These are phyloP conservation scores for Sporisorium scitamineum DNA, from an alignment of 1,284 basidiomycete species.

Conservation along the genomic window DNA sequence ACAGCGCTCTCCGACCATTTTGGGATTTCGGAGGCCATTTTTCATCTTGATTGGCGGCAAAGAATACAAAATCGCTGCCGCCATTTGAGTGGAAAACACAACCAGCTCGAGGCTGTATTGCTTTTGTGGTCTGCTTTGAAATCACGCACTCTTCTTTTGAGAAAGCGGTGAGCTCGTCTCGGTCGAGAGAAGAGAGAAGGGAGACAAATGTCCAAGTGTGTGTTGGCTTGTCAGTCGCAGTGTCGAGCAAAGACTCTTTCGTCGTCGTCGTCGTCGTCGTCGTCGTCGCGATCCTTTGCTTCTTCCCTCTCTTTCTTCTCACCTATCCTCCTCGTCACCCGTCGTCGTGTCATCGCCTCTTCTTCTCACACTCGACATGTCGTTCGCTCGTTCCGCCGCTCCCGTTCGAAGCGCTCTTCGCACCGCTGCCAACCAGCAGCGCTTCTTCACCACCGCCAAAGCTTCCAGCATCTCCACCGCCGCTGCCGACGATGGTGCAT, in stretches of 20 bases:
- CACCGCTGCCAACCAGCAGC: constrained; percentile 33
- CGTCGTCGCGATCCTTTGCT: constrained; percentile 30
- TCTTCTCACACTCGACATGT: constrained; percentile 24
- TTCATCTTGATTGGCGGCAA: neutral
- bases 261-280: constrained; percentile 8
- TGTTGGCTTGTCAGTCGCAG: constrained; percentile 2
- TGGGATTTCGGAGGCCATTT: neutral
- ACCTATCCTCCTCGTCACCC: constrained; percentile 4
- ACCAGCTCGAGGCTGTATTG: neutral
- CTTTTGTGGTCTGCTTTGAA: constrained; percentile 15
- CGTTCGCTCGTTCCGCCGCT: constrained; percentile 51
- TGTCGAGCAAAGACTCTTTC: neutral
- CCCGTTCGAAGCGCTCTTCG: constrained; percentile 49
- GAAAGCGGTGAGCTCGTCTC: constrained; percentile 9
- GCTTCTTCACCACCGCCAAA: constrained; percentile 55
- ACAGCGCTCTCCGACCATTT: constrained; percentile 2
- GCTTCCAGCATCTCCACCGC: constrained; percentile 54
- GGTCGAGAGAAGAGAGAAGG: constrained; percentile 13
- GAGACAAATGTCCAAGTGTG: neutral
- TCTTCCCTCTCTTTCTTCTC: constrained; percentile 9
- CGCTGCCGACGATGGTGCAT: constrained; percentile 57
- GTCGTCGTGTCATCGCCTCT: neutral
- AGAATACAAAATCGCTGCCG: constrained; percentile 1
- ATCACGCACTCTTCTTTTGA: constrained; percentile 2
- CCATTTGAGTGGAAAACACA: neutral